Percentiles rank a stretch among this genome's conserved stretches.
Conservation (phyloP, 768 basidiomycete genomes). For the Lactarius evosmus region DNA sequence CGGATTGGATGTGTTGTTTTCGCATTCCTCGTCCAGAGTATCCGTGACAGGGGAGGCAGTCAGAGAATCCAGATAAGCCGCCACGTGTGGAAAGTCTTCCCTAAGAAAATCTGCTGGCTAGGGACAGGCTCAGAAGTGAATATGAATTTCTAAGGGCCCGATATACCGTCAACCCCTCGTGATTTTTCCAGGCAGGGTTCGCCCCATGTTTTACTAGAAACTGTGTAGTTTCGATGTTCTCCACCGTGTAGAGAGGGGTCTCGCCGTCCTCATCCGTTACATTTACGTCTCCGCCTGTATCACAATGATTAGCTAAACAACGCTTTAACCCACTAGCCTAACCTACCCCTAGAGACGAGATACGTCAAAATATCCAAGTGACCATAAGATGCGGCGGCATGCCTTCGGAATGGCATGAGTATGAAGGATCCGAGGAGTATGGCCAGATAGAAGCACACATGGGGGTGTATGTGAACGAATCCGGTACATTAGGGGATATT, state of each 20-base stretch:
- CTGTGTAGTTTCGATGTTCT: slow-evolving; percentile 71
- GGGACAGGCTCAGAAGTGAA: slow-evolving; percentile 17
- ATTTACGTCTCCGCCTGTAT: slow-evolving; percentile 80
- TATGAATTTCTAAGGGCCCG: neutral
- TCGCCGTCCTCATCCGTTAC: slow-evolving; percentile 84
- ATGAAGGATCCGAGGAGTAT: neutral
- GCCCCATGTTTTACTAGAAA: slow-evolving; percentile 82
- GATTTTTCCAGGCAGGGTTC: slow-evolving; percentile 55
- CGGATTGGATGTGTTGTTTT: slow-evolving; percentile 12
- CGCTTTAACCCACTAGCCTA: slow-evolving; percentile 4
- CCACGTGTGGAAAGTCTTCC: slow-evolving; percentile 69
- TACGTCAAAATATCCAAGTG: slow-evolving; percentile 74
- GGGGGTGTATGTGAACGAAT: slow-evolving; percentile 74
- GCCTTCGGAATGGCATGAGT: slow-evolving; percentile 46
- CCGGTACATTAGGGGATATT: slow-evolving; percentile 67
- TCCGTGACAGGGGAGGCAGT: slow-evolving; percentile 30
- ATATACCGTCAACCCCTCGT: slow-evolving; percentile 73
- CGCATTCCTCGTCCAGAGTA: slow-evolving; percentile 25
- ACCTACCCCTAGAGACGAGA: slow-evolving; percentile 65
- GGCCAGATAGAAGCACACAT: slow-evolving; percentile 46
- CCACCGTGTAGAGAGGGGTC: slow-evolving; percentile 89
- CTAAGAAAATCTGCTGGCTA: slow-evolving; percentile 69
- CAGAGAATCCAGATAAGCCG: slow-evolving; percentile 52
- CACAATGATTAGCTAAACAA: slow-evolving; percentile 1
- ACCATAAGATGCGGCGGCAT: slow-evolving; percentile 92